These are phyloP conservation scores for Syncephalastrum monosporum DNA, from an alignment of 371 early-diverging fungal species.

Conservation along the genomic window DNA sequence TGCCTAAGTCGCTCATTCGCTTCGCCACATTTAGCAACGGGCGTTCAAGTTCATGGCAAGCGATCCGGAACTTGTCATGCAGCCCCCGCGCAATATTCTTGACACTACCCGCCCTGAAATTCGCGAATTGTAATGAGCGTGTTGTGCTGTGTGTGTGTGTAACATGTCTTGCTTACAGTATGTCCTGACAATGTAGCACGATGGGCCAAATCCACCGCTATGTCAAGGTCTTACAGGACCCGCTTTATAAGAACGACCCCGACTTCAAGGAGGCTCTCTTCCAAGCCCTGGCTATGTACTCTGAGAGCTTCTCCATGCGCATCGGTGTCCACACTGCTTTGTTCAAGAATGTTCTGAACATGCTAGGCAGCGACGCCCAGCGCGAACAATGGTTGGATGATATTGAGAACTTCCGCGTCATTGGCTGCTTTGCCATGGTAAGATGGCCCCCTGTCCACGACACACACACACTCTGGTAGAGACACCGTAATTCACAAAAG, in stretches of 20 bases:
- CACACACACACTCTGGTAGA: background rate
- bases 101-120: slow-evolving; percentile 54
- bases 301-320: slow-evolving; percentile 64
- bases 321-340: slow-evolving; percentile 60
- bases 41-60: slow-evolving; percentile 53
- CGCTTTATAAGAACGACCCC: slow-evolving; percentile 6
- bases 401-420: slow-evolving; percentile 48
- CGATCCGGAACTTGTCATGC: slow-evolving; percentile 57
- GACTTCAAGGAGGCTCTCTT: slow-evolving; percentile 14
- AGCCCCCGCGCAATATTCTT: slow-evolving; percentile 51
- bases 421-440: slow-evolving; percentile 76
- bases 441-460: background rate
- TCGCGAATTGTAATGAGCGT: slow-evolving; percentile 51
- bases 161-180: background rate
- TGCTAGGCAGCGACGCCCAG: slow-evolving; percentile 64
- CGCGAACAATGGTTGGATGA: slow-evolving; percentile 52
- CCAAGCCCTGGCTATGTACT: slow-evolving; percentile 39
- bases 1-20: background rate
- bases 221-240: slow-evolving; percentile 20
- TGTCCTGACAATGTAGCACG: slow-evolving; percentile 27
- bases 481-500: background rate
- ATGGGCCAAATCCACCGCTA: slow-evolving; percentile 59
- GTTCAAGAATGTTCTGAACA: slow-evolving; percentile 54
- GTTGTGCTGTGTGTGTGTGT: background rate
- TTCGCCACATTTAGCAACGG: slow-evolving; percentile 20